phyloP scores from a whole-genome alignment of 1,284 basidiomycete species.

The Rhodotorula sp. region DNA sequence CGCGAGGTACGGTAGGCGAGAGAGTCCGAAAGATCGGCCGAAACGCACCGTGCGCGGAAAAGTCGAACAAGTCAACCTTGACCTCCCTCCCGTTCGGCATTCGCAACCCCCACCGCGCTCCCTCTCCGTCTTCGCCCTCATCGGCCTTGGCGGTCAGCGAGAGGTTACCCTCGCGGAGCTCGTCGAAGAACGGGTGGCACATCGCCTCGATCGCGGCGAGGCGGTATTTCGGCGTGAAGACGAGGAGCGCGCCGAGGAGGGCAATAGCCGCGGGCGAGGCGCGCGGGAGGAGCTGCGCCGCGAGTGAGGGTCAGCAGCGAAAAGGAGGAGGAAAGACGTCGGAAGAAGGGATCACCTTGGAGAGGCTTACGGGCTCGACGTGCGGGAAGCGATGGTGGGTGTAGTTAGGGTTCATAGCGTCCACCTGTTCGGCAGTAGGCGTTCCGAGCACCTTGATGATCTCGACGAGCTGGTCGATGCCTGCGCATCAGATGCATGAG shows the following conservation, averaged over 20 bases:
- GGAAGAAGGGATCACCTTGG: constrained; percentile 60
- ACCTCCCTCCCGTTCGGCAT: constrained; percentile 22
- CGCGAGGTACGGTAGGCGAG: background rate
- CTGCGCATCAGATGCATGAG: background rate
- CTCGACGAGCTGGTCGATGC: constrained; percentile 96
- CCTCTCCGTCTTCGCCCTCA: background rate
- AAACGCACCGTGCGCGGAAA: constrained; percentile 16
- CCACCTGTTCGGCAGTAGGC: constrained; percentile 91
- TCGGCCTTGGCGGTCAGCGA: background rate
- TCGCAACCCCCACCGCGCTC: background rate
- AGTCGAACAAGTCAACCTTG: constrained; percentile 11
- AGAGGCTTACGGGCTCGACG: constrained; percentile 65
- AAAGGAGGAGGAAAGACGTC: background rate
- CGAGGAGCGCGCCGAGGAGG: constrained; percentile 85
- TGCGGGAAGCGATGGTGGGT: constrained; percentile 99
- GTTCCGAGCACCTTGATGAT: constrained; percentile 99
- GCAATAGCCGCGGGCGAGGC: constrained; percentile 94
- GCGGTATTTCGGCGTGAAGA: constrained; percentile 93
- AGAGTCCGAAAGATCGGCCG: background rate
- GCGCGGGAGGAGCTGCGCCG: constrained; percentile 75
- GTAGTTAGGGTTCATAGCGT: constrained; percentile 98
- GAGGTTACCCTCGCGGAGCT: constrained; percentile 58
- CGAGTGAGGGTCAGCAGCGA: no score
- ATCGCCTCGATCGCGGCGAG: constrained; percentile 81
- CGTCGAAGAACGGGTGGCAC: constrained; percentile 94